Conservation (phyloP, 164 flowering plant genomes). For the Litsea cubeba region DNA sequence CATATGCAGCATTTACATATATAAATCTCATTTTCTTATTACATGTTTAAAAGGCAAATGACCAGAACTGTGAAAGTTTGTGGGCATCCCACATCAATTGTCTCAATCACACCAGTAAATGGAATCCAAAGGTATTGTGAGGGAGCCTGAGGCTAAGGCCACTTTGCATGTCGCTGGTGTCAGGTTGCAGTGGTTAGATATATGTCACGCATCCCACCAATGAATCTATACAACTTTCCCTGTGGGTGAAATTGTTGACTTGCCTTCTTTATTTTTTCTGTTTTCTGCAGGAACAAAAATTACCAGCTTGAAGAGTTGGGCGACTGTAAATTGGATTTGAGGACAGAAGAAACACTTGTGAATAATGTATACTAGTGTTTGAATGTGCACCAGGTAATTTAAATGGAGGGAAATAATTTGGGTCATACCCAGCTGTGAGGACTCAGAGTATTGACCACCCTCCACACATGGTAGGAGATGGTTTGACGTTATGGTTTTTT, state of each 20-base stretch:
- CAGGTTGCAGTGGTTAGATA: background rate
- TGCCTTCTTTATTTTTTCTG: background rate
- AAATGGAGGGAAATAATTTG: slow-evolving; percentile 17
- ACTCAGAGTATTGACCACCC: too few species aligned
- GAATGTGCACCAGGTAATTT: slow-evolving; percentile 25
- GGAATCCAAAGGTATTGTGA: background rate
- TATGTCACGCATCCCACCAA: background rate
- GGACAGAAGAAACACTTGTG: slow-evolving; percentile 31
- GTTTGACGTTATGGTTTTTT: too few species aligned
- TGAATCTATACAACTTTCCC: background rate
- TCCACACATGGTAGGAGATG: too few species aligned
- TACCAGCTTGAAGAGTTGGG: background rate
- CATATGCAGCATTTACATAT: too few species aligned
- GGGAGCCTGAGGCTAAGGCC: background rate
- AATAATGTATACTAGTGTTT: slow-evolving; percentile 43
- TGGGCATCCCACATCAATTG: too few species aligned
- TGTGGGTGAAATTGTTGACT: background rate
- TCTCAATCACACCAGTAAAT: too few species aligned
- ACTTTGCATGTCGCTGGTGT: background rate
- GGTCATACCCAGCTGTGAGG: slow-evolving; percentile 6
- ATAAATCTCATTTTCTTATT: too few species aligned
- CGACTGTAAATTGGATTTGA: slow-evolving; percentile 21
- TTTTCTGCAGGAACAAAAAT: slow-evolving; percentile 25
- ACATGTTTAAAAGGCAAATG: too few species aligned
- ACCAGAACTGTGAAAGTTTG: too few species aligned